Percentiles rank a stretch among this genome's conserved stretches.
Evolutionary conservation across 1,284 basidiomycete genomes (phyloP).

Genomic region (Ceratobasidium sp.): DNA sequence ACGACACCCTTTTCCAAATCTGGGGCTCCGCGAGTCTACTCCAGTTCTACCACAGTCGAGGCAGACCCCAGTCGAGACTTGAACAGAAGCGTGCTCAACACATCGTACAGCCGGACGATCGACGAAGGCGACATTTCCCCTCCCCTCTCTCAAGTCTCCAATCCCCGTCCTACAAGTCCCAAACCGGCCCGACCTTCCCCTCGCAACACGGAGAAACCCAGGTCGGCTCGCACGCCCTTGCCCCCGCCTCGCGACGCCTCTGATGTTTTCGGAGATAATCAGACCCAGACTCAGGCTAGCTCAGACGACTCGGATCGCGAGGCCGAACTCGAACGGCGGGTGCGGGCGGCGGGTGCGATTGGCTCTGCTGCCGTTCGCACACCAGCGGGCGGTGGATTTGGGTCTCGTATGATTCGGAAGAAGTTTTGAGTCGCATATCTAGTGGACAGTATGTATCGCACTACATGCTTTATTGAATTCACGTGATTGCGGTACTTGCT

Average conservation of each 20-base stretch:
- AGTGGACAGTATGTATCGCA: conserved; percentile 43
- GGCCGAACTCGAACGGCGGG: conserved; percentile 26
- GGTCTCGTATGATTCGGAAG: conserved; percentile 21
- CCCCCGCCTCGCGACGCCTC: neutral
- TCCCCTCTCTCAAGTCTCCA: neutral
- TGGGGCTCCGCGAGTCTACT: conserved; percentile 36
- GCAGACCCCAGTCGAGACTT: neutral
- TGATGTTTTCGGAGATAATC: conserved; percentile 21
- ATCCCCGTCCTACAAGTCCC: conserved; percentile 1
- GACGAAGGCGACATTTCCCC: conserved; percentile 23
- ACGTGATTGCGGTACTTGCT: no score
- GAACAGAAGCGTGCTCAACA: neutral
- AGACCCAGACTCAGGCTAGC: conserved; percentile 32
- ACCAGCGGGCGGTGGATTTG: conserved; percentile 31
- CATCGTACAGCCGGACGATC: conserved; percentile 21
- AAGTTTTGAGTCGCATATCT: conserved; percentile 21
- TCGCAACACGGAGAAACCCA: neutral
- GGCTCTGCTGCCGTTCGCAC: conserved; percentile 31
- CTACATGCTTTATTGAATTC: no score
- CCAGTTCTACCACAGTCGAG: conserved; percentile 14
- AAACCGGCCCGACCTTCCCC: conserved; percentile 11
- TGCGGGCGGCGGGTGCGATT: conserved; percentile 28
- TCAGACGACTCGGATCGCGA: conserved; percentile 35
- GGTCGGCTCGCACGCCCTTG: neutral
- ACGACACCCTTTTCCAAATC: neutral